phyloP scores from a whole-genome alignment of 768 basidiomycete species.

The Phaeolepiota aurea region DNA sequence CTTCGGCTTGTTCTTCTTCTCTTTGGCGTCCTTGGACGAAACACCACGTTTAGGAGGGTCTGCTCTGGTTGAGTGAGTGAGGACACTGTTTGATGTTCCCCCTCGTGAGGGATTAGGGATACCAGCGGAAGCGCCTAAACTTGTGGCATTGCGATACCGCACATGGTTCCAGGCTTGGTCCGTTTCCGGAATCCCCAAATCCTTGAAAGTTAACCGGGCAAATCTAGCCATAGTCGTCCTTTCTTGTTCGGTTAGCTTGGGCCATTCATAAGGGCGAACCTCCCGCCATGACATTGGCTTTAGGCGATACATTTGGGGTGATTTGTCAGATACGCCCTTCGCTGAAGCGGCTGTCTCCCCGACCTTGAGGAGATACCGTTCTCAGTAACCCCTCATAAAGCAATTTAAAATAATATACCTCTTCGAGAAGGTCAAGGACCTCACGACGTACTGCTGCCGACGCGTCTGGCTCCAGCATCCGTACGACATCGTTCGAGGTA shows the following conservation, averaged over 20 bases:
- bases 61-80: constrained; percentile 7
- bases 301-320: constrained; percentile 39
- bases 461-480: constrained; percentile 25
- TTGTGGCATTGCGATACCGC: constrained; percentile 14
- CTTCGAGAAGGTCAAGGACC: constrained; percentile 38
- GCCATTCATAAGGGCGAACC: constrained; percentile 62
- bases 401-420: constrained; percentile 24
- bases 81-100: constrained; percentile 7
- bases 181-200: constrained; percentile 46
- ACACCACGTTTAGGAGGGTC: constrained; percentile 37
- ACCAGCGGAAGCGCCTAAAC: constrained; percentile 5
- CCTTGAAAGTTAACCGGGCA: constrained; percentile 38
- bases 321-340: constrained; percentile 26
- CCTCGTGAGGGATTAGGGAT: constrained; percentile 7
- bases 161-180: constrained; percentile 61
- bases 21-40: constrained; percentile 36
- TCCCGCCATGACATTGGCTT: constrained; percentile 55
- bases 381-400: too few species aligned
- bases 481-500: constrained; percentile 39
- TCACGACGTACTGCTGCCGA: constrained; percentile 27
- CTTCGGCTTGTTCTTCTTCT: constrained; percentile 36
- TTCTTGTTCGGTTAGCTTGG: constrained; percentile 37
- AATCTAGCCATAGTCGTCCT: constrained; percentile 40
- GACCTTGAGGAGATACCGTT: constrained; percentile 28
- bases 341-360: constrained; percentile 32